Percentiles rank a stretch among this genome's conserved stretches.
phyloP scores from a whole-genome alignment of 495 filamentous ascomycete species.

The Pseudotulostoma volvatum region DNA sequence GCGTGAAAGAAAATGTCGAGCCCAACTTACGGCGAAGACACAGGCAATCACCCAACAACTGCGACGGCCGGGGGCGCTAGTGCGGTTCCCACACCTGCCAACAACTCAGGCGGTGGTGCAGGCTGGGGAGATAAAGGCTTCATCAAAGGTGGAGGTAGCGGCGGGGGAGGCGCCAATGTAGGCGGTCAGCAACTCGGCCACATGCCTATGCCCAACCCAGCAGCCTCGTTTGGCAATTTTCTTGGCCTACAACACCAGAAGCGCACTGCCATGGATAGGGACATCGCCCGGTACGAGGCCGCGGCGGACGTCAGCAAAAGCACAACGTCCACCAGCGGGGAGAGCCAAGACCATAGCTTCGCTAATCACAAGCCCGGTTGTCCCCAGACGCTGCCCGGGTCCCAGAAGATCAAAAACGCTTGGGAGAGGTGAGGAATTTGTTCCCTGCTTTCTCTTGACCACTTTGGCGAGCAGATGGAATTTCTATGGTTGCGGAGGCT shows the following conservation, averaged over 20 bases:
- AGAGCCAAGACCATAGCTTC: slow-evolving; percentile 25
- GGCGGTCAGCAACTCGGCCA: slow-evolving; percentile 1
- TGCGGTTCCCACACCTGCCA: slow-evolving; percentile 18
- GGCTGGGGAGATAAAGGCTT: slow-evolving; percentile 11
- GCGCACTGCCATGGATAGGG: slow-evolving; percentile 12
- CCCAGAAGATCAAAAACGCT: slow-evolving; percentile 12
- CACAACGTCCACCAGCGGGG: slow-evolving; percentile 6
- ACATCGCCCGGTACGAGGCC: slow-evolving; percentile 8
- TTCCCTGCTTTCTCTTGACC: not conserved
- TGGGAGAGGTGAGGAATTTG: slow-evolving; percentile 14
- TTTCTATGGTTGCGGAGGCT: not conserved
- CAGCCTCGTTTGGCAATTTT: slow-evolving; percentile 15
- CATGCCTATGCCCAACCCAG: slow-evolving; percentile 12
- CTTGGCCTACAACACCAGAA: slow-evolving; percentile 21
- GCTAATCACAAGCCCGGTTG: slow-evolving; percentile 19
- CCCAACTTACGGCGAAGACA: too few relatives aligned
- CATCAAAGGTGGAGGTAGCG: slow-evolving; percentile 9
- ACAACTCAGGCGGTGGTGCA: slow-evolving; percentile 12
- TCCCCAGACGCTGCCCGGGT: slow-evolving; percentile 20
- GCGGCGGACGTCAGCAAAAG: slow-evolving; percentile 1
- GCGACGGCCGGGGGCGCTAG: slow-evolving; percentile 17
- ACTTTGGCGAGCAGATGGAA: too few relatives aligned
- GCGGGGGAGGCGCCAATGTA: not conserved
- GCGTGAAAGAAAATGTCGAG: too few relatives aligned
- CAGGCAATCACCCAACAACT: too few relatives aligned